Conservation (phyloP, 1,284 basidiomycete genomes). For the Cryptococcus jaspeensis region DNA sequence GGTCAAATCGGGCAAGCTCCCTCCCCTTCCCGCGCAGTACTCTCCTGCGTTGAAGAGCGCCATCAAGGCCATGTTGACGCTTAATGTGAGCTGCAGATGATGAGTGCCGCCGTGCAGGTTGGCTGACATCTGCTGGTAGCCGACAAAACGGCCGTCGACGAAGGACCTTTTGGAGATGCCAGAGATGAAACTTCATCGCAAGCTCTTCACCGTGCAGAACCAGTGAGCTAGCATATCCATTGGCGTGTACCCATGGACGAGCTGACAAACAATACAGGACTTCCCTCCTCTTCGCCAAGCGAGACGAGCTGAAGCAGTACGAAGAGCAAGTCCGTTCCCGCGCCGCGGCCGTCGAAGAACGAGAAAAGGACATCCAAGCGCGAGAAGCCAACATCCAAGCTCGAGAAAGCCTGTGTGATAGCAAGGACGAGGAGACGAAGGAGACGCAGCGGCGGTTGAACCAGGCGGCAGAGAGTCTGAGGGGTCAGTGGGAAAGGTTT, state of each 20-base stretch:
- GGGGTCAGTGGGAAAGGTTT: slow-evolving; percentile 55
- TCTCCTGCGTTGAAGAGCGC: slow-evolving; percentile 40
- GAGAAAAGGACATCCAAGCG: slow-evolving; percentile 53
- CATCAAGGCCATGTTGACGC: slow-evolving; percentile 46
- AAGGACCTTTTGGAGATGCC: slow-evolving; percentile 48
- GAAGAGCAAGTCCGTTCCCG: slow-evolving; percentile 42
- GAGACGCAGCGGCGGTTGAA: slow-evolving; percentile 67
- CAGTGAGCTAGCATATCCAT: slow-evolving; percentile 49
- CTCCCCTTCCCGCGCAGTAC: slow-evolving; percentile 40
- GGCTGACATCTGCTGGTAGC: slow-evolving; percentile 23
- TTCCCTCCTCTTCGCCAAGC: slow-evolving; percentile 34
- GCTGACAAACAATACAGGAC: slow-evolving; percentile 43
- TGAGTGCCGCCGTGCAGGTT: not conserved
- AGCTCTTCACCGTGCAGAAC: slow-evolving; percentile 49
- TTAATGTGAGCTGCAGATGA: slow-evolving; percentile 36
- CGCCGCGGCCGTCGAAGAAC: slow-evolving; percentile 56
- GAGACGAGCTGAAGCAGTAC: slow-evolving; percentile 58
- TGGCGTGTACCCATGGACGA: slow-evolving; percentile 26
- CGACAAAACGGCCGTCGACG: slow-evolving; percentile 44
- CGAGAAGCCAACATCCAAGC: slow-evolving; percentile 56
- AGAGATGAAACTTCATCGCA: slow-evolving; percentile 50
- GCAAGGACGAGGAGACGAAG: slow-evolving; percentile 69
- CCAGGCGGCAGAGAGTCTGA: slow-evolving; percentile 61
- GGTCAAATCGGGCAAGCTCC: slow-evolving; percentile 48
- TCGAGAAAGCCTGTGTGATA: slow-evolving; percentile 65